Conservation (phyloP, 1,139 yeast species). For the Pneumocystis canis region DNA sequence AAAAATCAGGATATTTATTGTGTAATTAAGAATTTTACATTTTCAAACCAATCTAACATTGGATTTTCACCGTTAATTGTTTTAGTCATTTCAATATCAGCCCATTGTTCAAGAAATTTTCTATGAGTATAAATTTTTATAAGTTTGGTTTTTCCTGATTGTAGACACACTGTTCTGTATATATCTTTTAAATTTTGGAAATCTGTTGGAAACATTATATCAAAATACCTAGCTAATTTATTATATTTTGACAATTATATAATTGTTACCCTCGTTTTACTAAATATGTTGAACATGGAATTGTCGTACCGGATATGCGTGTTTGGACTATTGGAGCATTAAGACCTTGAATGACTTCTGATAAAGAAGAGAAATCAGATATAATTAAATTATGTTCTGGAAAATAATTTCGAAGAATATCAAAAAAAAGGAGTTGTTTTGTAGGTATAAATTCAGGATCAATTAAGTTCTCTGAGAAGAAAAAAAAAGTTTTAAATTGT, state of each 20-base stretch:
- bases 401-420: conserved; percentile 46
- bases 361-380: conserved; percentile 57
- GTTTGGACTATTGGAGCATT: conserved; percentile 72
- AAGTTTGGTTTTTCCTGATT: conserved; percentile 25
- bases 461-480: conserved; percentile 53
- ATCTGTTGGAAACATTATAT: conserved; percentile 77
- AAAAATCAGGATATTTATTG: conserved; percentile 1
- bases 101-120: conserved; percentile 58
- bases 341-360: conserved; percentile 49
- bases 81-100: conserved; percentile 49
- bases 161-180: conserved; percentile 30
- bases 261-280: conserved; percentile 44
- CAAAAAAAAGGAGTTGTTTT: conserved; percentile 50
- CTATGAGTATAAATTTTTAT: conserved; percentile 39
- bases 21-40: conserved; percentile 56
- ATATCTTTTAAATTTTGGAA: conserved; percentile 48
- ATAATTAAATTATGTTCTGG: conserved; percentile 63
- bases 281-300: conserved; percentile 62
- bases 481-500: conserved; percentile 30
- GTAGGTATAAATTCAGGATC: conserved; percentile 77
- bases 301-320: conserved; percentile 49
- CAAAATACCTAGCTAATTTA: conserved; percentile 35
- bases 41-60: conserved; percentile 64
- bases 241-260: not conserved
- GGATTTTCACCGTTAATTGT: conserved; percentile 75